These are phyloP conservation scores for Rhodotorula sp. DNA, from an alignment of 1,284 basidiomycete genomes.

Conservation along the genomic window DNA sequence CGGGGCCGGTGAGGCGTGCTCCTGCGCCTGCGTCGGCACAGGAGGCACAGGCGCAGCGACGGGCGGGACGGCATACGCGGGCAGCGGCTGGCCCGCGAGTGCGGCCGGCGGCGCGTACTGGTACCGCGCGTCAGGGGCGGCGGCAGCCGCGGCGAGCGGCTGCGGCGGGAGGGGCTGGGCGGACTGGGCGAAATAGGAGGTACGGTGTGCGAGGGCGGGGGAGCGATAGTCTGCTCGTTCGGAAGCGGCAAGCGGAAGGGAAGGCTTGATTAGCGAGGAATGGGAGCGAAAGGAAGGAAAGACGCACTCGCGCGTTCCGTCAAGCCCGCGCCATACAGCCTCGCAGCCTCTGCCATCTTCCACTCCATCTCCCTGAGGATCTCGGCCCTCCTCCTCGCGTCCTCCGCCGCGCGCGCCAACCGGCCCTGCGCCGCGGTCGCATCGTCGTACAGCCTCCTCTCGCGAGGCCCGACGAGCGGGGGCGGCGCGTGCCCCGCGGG, in stretches of 20 bases:
- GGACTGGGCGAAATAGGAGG: background rate
- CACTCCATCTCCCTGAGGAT: constrained; percentile 43
- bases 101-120: background rate
- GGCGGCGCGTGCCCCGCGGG: background rate
- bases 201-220: background rate
- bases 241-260: background rate
- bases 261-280: background rate
- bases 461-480: background rate
- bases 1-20: background rate
- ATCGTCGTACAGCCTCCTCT: constrained; percentile 16
- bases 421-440: background rate
- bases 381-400: constrained; percentile 20
- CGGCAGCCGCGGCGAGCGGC: background rate
- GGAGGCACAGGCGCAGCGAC: background rate
- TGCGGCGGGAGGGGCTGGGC: background rate
- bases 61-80: constrained; percentile 12
- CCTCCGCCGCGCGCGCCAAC: constrained; percentile 23
- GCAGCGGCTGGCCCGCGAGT: constrained; percentile 19
- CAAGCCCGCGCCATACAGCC: constrained; percentile 42
- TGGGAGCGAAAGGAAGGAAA: background rate
- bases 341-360: constrained; percentile 42
- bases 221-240: background rate
- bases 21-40: background rate
- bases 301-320: constrained; percentile 27
- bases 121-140: background rate